Evolutionary conservation across 2,329 filamentous ascomycete species (phyloP).

Genomic region (Apiospora phragmitis): DNA sequence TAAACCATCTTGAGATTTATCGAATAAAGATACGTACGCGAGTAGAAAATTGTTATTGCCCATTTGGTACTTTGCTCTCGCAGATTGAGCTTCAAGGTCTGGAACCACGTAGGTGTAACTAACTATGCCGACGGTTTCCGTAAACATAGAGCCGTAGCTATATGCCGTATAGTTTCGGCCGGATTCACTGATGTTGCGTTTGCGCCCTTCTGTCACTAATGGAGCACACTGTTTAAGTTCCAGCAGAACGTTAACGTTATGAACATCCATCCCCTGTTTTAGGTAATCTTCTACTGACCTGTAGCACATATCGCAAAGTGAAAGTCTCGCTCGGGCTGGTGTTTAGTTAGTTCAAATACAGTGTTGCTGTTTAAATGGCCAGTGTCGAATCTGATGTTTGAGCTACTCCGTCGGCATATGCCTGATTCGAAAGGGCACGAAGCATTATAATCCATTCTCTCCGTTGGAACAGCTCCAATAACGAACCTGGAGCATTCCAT

Average conservation of each 20-base stretch:
- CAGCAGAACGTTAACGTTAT: neutral
- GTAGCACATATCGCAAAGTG: slow-evolving; percentile 14
- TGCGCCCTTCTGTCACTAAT: neutral
- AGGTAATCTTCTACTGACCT: neutral
- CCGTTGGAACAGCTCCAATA: neutral
- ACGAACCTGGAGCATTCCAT: slow-evolving; percentile 18
- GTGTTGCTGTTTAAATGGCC: slow-evolving; percentile 19
- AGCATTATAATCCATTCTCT: neutral
- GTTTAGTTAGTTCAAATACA: slow-evolving; percentile 16
- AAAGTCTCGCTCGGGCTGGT: slow-evolving; percentile 15
- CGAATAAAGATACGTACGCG: no score
- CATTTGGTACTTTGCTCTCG: no score
- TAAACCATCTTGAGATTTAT: no score
- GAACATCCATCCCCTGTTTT: no score
- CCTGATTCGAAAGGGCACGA: slow-evolving; percentile 16
- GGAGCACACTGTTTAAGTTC: neutral
- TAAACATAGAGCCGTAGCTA: neutral
- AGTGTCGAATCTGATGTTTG: slow-evolving; percentile 16
- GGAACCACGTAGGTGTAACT: neutral
- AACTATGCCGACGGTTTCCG: no score
- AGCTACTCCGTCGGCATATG: slow-evolving; percentile 11
- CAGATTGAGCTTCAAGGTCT: neutral
- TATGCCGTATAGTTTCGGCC: neutral
- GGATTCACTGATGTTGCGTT: no score
- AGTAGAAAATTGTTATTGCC: no score